phyloP scores from a whole-genome alignment of 768 basidiomycete genomes.

The Lentinula edodes region DNA sequence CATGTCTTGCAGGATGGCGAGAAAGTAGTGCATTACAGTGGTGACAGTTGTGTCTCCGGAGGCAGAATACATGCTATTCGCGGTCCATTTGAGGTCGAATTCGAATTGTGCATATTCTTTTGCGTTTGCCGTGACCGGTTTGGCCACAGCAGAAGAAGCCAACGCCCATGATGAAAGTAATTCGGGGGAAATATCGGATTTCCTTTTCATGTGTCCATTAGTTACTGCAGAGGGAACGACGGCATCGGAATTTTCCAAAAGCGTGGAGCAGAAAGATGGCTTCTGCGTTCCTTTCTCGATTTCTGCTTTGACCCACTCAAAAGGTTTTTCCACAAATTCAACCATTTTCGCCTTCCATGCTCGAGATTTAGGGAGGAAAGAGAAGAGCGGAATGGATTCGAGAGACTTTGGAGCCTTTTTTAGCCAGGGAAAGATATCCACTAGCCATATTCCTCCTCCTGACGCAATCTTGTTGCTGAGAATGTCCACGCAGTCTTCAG shows the following conservation, averaged over 20 bases:
- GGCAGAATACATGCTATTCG: slow-evolving; percentile 33
- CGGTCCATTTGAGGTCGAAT: slow-evolving; percentile 73
- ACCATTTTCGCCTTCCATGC: slow-evolving; percentile 61
- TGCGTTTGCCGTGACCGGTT: slow-evolving; percentile 45
- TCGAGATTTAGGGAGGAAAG: slow-evolving; percentile 56
- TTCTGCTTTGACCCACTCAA: slow-evolving; percentile 48
- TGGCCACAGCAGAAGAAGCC: slow-evolving; percentile 39
- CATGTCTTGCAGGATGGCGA: slow-evolving; percentile 63
- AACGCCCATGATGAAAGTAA: slow-evolving; percentile 5
- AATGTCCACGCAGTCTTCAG: slow-evolving; percentile 37
- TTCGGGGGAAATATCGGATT: slow-evolving; percentile 17
- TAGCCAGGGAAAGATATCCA: slow-evolving; percentile 45
- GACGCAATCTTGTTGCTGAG: slow-evolving; percentile 36
- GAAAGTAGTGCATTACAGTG: slow-evolving; percentile 51
- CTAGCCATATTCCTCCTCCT: slow-evolving; percentile 43
- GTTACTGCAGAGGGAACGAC: background rate
- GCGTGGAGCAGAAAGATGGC: slow-evolving; percentile 35
- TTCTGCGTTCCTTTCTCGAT: slow-evolving; percentile 39
- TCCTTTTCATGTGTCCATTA: background rate
- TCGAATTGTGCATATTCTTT: slow-evolving; percentile 40
- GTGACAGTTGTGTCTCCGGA: slow-evolving; percentile 42
- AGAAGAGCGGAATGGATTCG: slow-evolving; percentile 60
- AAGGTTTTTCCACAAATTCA: slow-evolving; percentile 61
- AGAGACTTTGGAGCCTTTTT: slow-evolving; percentile 41
- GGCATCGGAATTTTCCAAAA: slow-evolving; percentile 16